A percentile compares a stretch with the other conserved stretches of the same genome.
phyloP scores from a whole-genome alignment of 2,329 filamentous ascomycete species.

The Fusarium sororula region DNA sequence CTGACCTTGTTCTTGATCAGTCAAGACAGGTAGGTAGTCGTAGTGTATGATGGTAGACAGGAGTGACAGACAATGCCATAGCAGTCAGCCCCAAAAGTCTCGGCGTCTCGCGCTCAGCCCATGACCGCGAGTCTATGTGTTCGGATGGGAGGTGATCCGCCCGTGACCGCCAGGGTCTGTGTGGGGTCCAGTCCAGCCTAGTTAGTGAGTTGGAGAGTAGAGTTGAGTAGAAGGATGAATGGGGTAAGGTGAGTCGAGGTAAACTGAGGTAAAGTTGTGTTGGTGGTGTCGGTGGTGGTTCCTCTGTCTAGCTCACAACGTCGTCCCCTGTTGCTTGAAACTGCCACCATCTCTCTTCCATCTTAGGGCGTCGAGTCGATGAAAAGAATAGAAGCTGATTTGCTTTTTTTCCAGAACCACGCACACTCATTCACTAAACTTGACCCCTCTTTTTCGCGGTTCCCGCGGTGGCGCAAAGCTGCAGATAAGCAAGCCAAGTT shows the following conservation, averaged over 20 bases:
- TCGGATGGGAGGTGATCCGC: conserved; percentile 5
- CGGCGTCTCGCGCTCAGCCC: conserved; percentile 16
- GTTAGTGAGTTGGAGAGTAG: neutral
- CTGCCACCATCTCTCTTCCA: conserved; percentile 9
- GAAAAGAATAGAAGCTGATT: conserved; percentile 1
- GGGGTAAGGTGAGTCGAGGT: neutral
- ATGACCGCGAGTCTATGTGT: conserved; percentile 20
- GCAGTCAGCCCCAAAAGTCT: neutral
- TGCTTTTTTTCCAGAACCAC: conserved; percentile 10
- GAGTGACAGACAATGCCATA: neutral
- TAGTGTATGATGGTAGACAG: neutral
- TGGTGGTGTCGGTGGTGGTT: neutral
- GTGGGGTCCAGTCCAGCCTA: neutral
- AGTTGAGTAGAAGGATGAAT: neutral
- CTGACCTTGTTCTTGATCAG: neutral
- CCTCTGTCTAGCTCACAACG: neutral
- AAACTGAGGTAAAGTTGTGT: neutral
- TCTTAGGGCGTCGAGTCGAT: neutral
- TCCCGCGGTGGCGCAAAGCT: neutral
- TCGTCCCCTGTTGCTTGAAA: conserved; percentile 8
- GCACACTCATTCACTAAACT: neutral
- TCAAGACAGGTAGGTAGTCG: neutral
- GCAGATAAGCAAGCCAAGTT: neutral
- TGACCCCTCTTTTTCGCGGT: conserved; percentile 5
- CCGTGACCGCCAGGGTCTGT: conserved; percentile 15